Percentiles rank a stretch among this genome's conserved stretches.
phyloP scores from a whole-genome alignment of 805 yeast genomes.

The Kazachstania africana region DNA sequence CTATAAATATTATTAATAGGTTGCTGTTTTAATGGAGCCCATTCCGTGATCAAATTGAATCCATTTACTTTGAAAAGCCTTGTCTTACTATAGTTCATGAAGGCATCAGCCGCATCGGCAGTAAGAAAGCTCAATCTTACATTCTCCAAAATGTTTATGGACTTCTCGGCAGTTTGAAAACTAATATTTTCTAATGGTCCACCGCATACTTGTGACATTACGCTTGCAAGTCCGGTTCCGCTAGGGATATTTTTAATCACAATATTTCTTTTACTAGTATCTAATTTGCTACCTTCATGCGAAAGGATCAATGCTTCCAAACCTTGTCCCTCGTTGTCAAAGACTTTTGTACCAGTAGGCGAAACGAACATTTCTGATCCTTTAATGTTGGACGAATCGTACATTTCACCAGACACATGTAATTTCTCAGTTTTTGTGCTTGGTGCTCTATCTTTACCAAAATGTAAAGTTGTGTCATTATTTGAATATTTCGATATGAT shows the following conservation, averaged over 20 bases:
- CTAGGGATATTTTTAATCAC: constrained; percentile 31
- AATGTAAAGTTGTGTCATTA: not conserved
- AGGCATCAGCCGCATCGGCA: constrained; percentile 42
- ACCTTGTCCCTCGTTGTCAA: not conserved
- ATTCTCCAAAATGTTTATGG: constrained; percentile 13
- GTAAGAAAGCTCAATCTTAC: constrained; percentile 41
- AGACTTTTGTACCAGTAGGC: not conserved
- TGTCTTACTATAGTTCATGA: constrained; percentile 39
- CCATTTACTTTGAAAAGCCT: constrained; percentile 55
- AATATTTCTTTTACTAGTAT: constrained; percentile 8
- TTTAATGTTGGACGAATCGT: not conserved
- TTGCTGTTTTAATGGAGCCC: constrained; percentile 27
- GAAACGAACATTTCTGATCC: too few relatives aligned
- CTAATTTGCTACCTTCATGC: not conserved
- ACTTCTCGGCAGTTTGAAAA: constrained; percentile 10
- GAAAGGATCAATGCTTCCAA: not conserved
- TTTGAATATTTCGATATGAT: not conserved
- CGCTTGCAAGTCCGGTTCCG: constrained; percentile 35
- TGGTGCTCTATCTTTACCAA: not conserved
- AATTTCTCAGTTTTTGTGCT: not conserved
- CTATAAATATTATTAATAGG: too few relatives aligned
- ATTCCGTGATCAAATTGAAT: constrained; percentile 31
- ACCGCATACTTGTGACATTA: constrained; percentile 48
- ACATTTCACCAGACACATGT: constrained; percentile 1
- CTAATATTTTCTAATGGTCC: constrained; percentile 54